Evolutionary conservation across 495 filamentous ascomycete species (phyloP).

Genomic region (Tuber brumale): DNA sequence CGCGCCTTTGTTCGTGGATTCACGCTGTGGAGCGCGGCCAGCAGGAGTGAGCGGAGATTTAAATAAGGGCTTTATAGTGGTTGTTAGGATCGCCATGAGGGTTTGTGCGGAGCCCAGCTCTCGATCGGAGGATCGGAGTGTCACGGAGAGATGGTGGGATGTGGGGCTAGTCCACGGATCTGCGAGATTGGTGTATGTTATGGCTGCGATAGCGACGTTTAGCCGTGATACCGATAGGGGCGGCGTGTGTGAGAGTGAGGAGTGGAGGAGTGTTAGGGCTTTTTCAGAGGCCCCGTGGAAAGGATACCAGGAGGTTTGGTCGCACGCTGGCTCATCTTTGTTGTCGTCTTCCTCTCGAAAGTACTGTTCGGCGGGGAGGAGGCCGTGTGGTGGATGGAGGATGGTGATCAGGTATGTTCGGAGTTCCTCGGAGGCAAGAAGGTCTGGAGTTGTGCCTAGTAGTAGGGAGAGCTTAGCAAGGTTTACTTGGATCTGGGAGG

Average conservation of each 20-base stretch:
- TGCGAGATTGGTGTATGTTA: constrained; percentile 15
- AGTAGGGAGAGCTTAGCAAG: not conserved
- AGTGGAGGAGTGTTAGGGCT: constrained; percentile 16
- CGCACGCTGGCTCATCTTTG: not conserved
- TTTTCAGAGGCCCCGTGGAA: constrained; percentile 14
- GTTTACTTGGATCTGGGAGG: not conserved
- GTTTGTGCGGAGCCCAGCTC: constrained; percentile 6
- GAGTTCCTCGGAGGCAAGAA: not conserved
- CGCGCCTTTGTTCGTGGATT: constrained; percentile 18
- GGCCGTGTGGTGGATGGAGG: constrained; percentile 13
- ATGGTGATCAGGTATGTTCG: constrained; percentile 1
- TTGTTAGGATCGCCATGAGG: constrained; percentile 17
- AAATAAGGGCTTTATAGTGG: constrained; percentile 27
- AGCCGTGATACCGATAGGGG: not conserved
- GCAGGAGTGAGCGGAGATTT: constrained; percentile 19
- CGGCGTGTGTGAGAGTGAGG: not conserved
- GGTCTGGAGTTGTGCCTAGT: not conserved
- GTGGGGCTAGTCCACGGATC: constrained; percentile 32
- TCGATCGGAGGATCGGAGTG: constrained; percentile 6
- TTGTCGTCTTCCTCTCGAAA: constrained; percentile 19
- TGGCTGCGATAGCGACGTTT: constrained; percentile 7
- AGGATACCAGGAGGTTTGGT: constrained; percentile 1
- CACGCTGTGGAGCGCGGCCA: constrained; percentile 25
- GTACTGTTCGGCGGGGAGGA: constrained; percentile 22
- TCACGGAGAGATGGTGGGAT: not conserved